A percentile compares a stretch with the other conserved stretches of the same genome.
Conservation (phyloP, 441 rosid genomes). For the Erodium trifolium region DNA sequence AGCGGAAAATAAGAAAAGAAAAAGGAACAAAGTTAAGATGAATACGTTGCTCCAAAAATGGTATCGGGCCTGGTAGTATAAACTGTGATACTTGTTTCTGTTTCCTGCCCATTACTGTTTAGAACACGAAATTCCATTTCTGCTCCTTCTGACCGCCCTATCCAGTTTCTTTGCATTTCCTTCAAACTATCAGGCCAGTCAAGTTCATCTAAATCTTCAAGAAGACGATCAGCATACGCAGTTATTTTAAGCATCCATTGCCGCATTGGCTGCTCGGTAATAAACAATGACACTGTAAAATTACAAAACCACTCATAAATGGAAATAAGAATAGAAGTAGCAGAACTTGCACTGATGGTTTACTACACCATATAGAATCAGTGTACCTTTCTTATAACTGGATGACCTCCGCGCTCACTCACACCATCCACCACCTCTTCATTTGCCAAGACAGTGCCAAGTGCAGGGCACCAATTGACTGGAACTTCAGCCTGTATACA, state of each 20-base stretch:
- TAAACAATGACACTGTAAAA: slow-evolving; percentile 94
- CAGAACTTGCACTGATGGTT: slow-evolving; percentile 13
- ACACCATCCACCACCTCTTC: slow-evolving; percentile 97
- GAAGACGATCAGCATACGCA: slow-evolving; percentile 90
- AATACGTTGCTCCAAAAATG: slow-evolving; percentile 85
- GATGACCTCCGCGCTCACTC: slow-evolving; percentile 94
- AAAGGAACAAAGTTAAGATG: slow-evolving; percentile 14
- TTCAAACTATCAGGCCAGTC: slow-evolving; percentile 93
- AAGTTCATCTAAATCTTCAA: slow-evolving; percentile 81
- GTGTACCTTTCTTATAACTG: slow-evolving; percentile 87
- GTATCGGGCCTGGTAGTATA: slow-evolving; percentile 93
- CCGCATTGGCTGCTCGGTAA: slow-evolving; percentile 99
- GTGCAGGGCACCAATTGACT: slow-evolving; percentile 98
- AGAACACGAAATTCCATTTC: slow-evolving; percentile 61
- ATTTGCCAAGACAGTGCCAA: slow-evolving; percentile 96
- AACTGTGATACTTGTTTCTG: slow-evolving; percentile 48
- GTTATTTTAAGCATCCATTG: slow-evolving; percentile 99
- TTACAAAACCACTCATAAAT: slow-evolving; percentile 58
- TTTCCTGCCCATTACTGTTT: slow-evolving; percentile 45
- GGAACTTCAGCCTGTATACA: slow-evolving; percentile 85
- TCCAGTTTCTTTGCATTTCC: slow-evolving; percentile 97
- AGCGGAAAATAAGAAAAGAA: slow-evolving; percentile 4
- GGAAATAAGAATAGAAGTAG: slow-evolving; percentile 22
- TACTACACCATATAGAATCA: slow-evolving; percentile 10
- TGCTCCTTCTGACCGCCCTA: slow-evolving; percentile 90